These are phyloP conservation scores for Senna tora DNA, from an alignment of 306 rosid genomes.

Conservation along the genomic window DNA sequence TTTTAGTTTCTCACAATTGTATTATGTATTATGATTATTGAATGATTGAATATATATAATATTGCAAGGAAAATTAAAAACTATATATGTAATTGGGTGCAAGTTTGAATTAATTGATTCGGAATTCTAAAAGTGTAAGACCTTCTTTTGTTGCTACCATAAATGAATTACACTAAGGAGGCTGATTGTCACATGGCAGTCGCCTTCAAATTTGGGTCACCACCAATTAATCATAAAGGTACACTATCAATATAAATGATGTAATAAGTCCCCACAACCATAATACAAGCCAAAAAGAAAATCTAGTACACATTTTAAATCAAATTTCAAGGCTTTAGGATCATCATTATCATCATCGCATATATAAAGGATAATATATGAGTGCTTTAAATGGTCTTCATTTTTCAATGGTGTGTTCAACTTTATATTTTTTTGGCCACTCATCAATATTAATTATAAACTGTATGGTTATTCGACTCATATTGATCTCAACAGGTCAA, in stretches of 20 bases:
- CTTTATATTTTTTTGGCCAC: too few species aligned
- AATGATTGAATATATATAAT: too few species aligned
- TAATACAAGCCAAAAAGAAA: slow-evolving; percentile 16
- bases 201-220: slow-evolving; percentile 38
- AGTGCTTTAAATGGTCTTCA: background rate
- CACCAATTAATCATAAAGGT: slow-evolving; percentile 2
- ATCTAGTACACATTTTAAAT: background rate
- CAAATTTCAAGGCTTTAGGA: background rate
- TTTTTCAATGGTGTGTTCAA: too few species aligned
- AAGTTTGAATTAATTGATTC: background rate
- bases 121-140: background rate
- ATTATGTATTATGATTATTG: background rate
- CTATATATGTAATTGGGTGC: too few species aligned
- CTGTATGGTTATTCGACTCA: too few species aligned
- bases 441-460: too few species aligned
- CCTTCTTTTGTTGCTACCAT: background rate
- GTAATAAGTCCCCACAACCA: slow-evolving; percentile 14
- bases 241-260: background rate
- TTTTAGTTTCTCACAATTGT: too few species aligned
- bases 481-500: too few species aligned
- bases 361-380: background rate
- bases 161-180: background rate
- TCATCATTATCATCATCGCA: background rate
- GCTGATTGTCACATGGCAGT: slow-evolving; percentile 32
- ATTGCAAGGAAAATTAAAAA: too few species aligned